Percentiles rank a stretch among this genome's conserved stretches.
These are phyloP conservation scores for Penicillium mononematosum DNA, from an alignment of 495 filamentous ascomycete genomes.

Conservation along the genomic window DNA sequence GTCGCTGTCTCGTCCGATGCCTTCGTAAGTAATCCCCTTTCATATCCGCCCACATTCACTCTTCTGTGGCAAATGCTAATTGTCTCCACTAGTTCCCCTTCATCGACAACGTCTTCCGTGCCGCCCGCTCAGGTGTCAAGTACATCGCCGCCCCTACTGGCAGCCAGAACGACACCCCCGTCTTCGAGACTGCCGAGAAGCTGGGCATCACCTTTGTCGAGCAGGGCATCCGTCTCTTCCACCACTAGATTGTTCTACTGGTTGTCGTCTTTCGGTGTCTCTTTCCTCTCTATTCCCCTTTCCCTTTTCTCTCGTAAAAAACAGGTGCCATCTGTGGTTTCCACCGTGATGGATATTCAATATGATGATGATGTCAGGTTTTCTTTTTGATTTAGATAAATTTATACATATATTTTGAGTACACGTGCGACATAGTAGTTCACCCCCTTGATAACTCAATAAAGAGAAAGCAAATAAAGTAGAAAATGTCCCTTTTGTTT, in stretches of 20 bases:
- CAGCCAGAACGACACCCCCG: slow-evolving; percentile 86
- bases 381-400: slow-evolving; percentile 28
- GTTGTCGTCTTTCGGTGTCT: slow-evolving; percentile 6
- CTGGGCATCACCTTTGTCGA: slow-evolving; percentile 88
- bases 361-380: slow-evolving; percentile 34
- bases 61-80: slow-evolving; percentile 15
- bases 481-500: neutral
- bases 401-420: slow-evolving; percentile 20
- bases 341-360: slow-evolving; percentile 15
- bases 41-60: neutral
- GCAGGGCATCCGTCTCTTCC: slow-evolving; percentile 84
- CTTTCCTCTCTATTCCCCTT: neutral
- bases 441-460: neutral
- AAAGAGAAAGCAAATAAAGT: neutral
- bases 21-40: slow-evolving; percentile 63
- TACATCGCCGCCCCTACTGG: slow-evolving; percentile 92
- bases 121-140: slow-evolving; percentile 82
- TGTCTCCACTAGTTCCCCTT: slow-evolving; percentile 75
- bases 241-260: slow-evolving; percentile 60
- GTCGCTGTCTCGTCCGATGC: slow-evolving; percentile 91
- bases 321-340: slow-evolving; percentile 10
- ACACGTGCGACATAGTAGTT: no score
- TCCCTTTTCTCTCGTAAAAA: slow-evolving; percentile 19
- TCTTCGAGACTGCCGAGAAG: slow-evolving; percentile 91
- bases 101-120: slow-evolving; percentile 94